Conservation (phyloP, 2,329 filamentous ascomycete genomes). For the Exophiala mesophila region DNA sequence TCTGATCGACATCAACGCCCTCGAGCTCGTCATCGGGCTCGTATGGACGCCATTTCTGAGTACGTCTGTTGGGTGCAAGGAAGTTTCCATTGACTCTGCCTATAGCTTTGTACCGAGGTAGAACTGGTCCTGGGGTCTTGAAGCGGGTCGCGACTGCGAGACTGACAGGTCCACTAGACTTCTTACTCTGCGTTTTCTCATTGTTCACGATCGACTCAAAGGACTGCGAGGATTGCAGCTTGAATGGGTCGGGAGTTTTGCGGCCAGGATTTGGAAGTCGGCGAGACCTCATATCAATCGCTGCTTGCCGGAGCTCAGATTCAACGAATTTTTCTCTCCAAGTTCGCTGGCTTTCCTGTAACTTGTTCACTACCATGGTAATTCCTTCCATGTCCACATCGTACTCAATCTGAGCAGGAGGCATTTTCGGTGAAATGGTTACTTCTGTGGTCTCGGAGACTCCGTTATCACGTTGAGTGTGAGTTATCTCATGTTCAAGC, state of each 20-base stretch:
- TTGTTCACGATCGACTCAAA: background rate
- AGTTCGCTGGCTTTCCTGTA: slow-evolving; percentile 5
- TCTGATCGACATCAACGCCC: slow-evolving; percentile 15
- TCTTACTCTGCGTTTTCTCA: slow-evolving; percentile 2
- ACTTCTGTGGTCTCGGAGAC: too few relatives aligned
- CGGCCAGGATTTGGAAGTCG: slow-evolving; percentile 5
- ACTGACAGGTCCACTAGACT: slow-evolving; percentile 4
- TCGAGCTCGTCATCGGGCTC: slow-evolving; percentile 22
- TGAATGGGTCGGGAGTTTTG: slow-evolving; percentile 11
- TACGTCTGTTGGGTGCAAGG: slow-evolving; percentile 22
- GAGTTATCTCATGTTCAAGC: too few relatives aligned
- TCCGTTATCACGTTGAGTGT: too few relatives aligned
- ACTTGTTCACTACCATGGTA: slow-evolving; percentile 4
- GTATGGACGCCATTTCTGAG: slow-evolving; percentile 22
- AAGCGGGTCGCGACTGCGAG: slow-evolving; percentile 3
- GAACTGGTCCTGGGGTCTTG: slow-evolving; percentile 1
- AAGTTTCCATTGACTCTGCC: slow-evolving; percentile 21
- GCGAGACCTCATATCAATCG: slow-evolving; percentile 5
- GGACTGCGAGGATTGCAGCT: background rate
- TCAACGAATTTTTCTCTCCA: slow-evolving; percentile 13
- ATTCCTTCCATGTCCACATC: slow-evolving; percentile 3
- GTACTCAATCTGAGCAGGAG: slow-evolving; percentile 1
- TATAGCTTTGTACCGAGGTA: slow-evolving; percentile 25
- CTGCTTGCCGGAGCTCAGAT: slow-evolving; percentile 13
- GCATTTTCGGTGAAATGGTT: background rate